Evolutionary conservation across 2,329 filamentous ascomycete species (phyloP), one percentile per base, ranked within the genome.

Genomic region (Stachybotrys elegans): DNA sequence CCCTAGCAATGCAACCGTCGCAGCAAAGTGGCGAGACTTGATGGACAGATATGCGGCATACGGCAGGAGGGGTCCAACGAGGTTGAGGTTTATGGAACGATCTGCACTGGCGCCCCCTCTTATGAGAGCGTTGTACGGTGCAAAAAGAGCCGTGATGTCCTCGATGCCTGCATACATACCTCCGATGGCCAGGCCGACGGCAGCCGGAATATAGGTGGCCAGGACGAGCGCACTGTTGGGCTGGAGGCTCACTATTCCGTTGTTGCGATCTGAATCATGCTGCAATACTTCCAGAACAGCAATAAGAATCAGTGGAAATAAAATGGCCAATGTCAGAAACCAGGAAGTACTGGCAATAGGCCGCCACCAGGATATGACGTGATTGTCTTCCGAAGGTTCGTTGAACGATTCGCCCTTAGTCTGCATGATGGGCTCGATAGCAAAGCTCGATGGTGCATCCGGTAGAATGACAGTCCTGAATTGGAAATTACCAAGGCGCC

Each of bases 161-260:
- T 49, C 52, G 8, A 56, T 42, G 9, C 45, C 49, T 5, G 53
- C 47, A 31, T 55, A 55, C 51, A 54, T 54, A 23, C 53, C 53
- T 2, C 50, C 46, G 2, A 57, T 22, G 4, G 48, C 48, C 14
- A 52, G 42, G 4, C 47, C 45, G 13, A 49, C 37, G 6, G 50
- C 50, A 16, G 48, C 53, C 2, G 55, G 59, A 9, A 63, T 43
- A 20, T 61, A 63, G 12, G 60, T 61, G 14, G 54, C 57, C 22
- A 60, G 53, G 13, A 57, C 51, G 4, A 56, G 48, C 2, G 51
- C 41, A 22, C 49, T 48, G 14, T 39, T 35, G 20, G 45, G 48
- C 9, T 38, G 45, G n/a, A 52, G 32, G 7, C 41, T 34, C 4
- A 54, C 40, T 34, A 63, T 51, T 3, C 60, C 60, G 25, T 52